Evolutionary conservation across 202 grass and related monocot genomes (phyloP).

Genomic region (Alloteropsis angusta): DNA sequence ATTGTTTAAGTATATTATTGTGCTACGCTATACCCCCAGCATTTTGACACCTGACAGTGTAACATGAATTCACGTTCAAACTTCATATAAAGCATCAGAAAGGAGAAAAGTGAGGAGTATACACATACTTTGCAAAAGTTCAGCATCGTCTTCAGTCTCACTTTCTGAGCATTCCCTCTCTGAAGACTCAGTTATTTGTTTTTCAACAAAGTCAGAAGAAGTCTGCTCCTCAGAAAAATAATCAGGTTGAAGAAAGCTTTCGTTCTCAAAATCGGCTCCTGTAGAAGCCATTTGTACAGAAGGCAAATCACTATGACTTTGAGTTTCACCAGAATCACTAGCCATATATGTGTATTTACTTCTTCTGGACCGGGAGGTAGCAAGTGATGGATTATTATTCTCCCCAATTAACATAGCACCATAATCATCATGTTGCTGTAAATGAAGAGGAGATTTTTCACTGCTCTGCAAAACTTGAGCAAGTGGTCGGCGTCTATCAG

Average conservation of each 20-base stretch:
- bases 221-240: constrained; percentile 56
- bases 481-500: constrained; percentile 41
- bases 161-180: constrained; percentile 57
- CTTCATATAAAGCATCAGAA: constrained; percentile 13
- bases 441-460: constrained; percentile 29
- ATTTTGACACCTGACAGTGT: constrained; percentile 1
- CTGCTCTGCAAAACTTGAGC: constrained; percentile 63
- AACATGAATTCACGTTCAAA: background rate
- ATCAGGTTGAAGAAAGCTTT: constrained; percentile 55
- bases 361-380: constrained; percentile 39
- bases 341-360: constrained; percentile 53
- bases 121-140: constrained; percentile 43
- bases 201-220: constrained; percentile 60
- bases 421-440: constrained; percentile 29
- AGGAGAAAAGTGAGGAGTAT: background rate
- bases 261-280: constrained; percentile 48
- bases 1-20: background rate
- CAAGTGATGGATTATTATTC: constrained; percentile 33
- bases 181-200: constrained; percentile 50
- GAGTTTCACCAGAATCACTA: constrained; percentile 71
- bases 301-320: constrained; percentile 44
- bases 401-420: constrained; percentile 36
- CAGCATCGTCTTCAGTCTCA: constrained; percentile 68
- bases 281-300: constrained; percentile 34
- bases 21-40: background rate